Evolutionary conservation across 148 eudicot species (phyloP), one percentile per base, ranked within the genome.

Genomic region (Pharnaceum exiguum): DNA sequence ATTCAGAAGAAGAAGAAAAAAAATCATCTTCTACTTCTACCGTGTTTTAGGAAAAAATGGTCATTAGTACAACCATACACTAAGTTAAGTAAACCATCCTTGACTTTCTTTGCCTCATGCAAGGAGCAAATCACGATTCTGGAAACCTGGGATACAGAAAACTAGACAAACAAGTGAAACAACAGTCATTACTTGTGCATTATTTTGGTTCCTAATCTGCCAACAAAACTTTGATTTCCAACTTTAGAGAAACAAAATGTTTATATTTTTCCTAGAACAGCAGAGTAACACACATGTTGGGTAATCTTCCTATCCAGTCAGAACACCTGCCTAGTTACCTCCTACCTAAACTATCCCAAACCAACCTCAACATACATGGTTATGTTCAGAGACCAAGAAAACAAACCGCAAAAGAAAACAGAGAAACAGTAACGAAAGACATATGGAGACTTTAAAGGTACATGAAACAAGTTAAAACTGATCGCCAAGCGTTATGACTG

Each of bases 181-280:
- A 45, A 19, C 13, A 45, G 49, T 45, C 27, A 22, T 19, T 30
- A 51, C 16, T 51, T 17, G 12, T 9, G 39, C 39, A 51, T 17
- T 32, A 30, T 32, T 28, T n/a, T n/a, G n/a, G 25, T 51, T 26
- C 12, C 24, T 28, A 19, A 17, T 25, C 22, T 53, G 11, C 25
- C 43, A 51, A 29, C 57, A 53, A 53, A 33, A 16, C 49, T 40
- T 42, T 16, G 4, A 28, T 17, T 16, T 39, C 40, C 32, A 56
- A n/a, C n/a, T n/a, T n/a, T n/a, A n/a, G n/a, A 56, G 49, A 43
- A 47, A 62, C 62, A 69, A 69, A 69, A 62, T 54, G 35, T 32
- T 32, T 29, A 44, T 18, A 15, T 0, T 58, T 25, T 33, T 19
- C 39, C 62, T 54, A 54, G 52, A 48, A 55, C 51, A 55, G 26